Percentiles rank a stretch among this genome's conserved stretches.
These are phyloP conservation scores for Chamaenerion angustifolium DNA, from an alignment of 345 rosid species.

Conservation along the genomic window DNA sequence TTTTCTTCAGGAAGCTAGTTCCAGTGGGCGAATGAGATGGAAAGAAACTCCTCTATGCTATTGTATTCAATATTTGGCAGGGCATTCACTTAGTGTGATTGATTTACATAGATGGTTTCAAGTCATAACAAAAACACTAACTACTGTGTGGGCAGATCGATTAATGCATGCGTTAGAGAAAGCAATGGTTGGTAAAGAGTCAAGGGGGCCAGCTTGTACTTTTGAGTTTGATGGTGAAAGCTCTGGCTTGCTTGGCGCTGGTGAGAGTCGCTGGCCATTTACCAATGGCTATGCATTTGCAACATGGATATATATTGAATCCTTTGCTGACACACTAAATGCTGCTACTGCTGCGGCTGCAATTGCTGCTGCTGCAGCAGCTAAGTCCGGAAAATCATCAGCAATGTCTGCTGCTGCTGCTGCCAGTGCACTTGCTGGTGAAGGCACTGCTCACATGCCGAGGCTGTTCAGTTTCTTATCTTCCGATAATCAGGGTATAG, in stretches of 20 bases:
- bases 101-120: slow-evolving; percentile 77
- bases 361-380: slow-evolving; percentile 95
- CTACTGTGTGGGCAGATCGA: slow-evolving; percentile 54
- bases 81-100: slow-evolving; percentile 74
- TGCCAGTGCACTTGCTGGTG: slow-evolving; percentile 99
- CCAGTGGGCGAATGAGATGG: slow-evolving; percentile 40
- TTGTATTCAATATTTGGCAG: slow-evolving; percentile 83
- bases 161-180: slow-evolving; percentile 77
- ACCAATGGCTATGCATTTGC: slow-evolving; percentile 87
- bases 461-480: slow-evolving; percentile 93
- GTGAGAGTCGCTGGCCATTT: slow-evolving; percentile 99
- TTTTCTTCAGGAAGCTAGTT: slow-evolving; percentile 45
- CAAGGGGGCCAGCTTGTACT: slow-evolving; percentile 84
- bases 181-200: slow-evolving; percentile 86
- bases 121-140: slow-evolving; percentile 47
- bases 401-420: slow-evolving; percentile 99
- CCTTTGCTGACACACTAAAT: slow-evolving; percentile 97
- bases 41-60: slow-evolving; percentile 58
- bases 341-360: slow-evolving; percentile 97
- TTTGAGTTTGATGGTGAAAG: slow-evolving; percentile 99
- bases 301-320: slow-evolving; percentile 96
- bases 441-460: slow-evolving; percentile 98
- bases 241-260: slow-evolving; percentile 99
- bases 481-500: slow-evolving; percentile 93
- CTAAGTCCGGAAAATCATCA: slow-evolving; percentile 94